These are phyloP conservation scores for Agaricales sp. DNA, from an alignment of 1,284 basidiomycete genomes.

Conservation along the genomic window DNA sequence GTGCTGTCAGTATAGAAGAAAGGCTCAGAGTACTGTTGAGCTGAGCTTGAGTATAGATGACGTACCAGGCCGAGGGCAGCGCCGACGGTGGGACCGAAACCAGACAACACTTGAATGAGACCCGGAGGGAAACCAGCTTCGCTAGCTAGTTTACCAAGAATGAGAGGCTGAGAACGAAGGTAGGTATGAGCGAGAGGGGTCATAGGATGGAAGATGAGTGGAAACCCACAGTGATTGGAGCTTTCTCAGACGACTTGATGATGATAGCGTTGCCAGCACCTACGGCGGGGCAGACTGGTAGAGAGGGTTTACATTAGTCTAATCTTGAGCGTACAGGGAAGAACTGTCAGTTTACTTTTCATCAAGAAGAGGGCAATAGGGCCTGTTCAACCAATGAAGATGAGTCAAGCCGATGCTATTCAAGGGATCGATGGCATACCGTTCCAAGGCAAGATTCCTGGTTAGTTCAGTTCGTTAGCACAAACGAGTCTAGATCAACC, in stretches of 20 bases:
- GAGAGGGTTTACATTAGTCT: too few species aligned
- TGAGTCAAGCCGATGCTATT: too few species aligned
- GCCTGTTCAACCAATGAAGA: too few species aligned
- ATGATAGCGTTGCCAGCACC: constrained; percentile 5
- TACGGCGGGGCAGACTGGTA: too few species aligned
- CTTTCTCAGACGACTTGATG: constrained; percentile 6
- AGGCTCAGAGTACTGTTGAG: not conserved
- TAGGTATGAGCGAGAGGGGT: too few species aligned
- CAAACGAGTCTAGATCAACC: too few species aligned
- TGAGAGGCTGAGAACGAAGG: constrained; percentile 4
- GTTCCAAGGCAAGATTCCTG: constrained; percentile 4
- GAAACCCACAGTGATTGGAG: constrained; percentile 3
- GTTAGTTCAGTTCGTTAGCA: too few species aligned
- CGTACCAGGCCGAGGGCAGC: not conserved
- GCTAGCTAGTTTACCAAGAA: constrained; percentile 2
- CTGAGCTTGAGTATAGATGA: not conserved
- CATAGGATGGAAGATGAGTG: too few species aligned
- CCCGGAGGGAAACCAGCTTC: constrained; percentile 7
- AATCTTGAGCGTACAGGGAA: not conserved
- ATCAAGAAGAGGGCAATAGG: too few species aligned
- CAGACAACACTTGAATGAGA: constrained; percentile 1
- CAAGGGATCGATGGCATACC: too few species aligned
- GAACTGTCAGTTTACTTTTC: too few species aligned
- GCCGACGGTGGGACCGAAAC: constrained; percentile 1
- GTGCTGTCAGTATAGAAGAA: constrained; percentile 1